Evolutionary conservation across 2,329 filamentous ascomycete genomes (phyloP).

Genomic region (Pyrenophora graminea): DNA sequence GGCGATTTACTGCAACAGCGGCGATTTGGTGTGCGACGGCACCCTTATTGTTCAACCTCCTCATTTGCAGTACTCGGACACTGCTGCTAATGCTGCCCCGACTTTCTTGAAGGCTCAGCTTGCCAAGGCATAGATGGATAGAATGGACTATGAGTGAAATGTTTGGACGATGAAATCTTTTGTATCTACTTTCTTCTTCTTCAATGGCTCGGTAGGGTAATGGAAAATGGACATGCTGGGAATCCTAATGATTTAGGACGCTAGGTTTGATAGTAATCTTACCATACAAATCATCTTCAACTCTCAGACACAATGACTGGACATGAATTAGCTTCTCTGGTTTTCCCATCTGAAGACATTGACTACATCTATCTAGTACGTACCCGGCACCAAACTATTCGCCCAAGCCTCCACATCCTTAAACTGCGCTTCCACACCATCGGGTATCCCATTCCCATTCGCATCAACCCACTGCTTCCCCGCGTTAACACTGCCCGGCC

Average conservation of each 20-base stretch:
- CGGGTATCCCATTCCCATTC: conserved; percentile 58
- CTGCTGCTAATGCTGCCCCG: conserved; percentile 26
- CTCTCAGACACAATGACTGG: no score
- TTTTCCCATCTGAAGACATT: no score
- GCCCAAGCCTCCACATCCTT: conserved; percentile 57
- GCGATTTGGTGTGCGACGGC: conserved; percentile 41
- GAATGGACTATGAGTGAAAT: neutral
- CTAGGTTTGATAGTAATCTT: no score
- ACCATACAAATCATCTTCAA: no score
- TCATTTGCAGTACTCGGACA: conserved; percentile 36
- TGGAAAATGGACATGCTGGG: no score
- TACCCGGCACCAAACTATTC: conserved; percentile 51
- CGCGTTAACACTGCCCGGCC: conserved; percentile 46
- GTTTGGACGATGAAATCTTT: no score
- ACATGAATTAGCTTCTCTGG: no score
- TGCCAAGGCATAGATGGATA: neutral
- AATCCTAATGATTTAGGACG: no score
- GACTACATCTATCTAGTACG: conserved; percentile 15
- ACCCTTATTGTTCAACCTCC: conserved; percentile 34
- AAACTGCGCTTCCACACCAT: conserved; percentile 53
- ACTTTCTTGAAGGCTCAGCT: conserved; percentile 20
- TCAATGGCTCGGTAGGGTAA: no score
- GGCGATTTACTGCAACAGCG: conserved; percentile 38
- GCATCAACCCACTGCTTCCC: conserved; percentile 50
- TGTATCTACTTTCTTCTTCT: no score